These are phyloP conservation scores for Penicillium paneum DNA, from an alignment of 2,329 filamentous ascomycete species.

Conservation along the genomic window DNA sequence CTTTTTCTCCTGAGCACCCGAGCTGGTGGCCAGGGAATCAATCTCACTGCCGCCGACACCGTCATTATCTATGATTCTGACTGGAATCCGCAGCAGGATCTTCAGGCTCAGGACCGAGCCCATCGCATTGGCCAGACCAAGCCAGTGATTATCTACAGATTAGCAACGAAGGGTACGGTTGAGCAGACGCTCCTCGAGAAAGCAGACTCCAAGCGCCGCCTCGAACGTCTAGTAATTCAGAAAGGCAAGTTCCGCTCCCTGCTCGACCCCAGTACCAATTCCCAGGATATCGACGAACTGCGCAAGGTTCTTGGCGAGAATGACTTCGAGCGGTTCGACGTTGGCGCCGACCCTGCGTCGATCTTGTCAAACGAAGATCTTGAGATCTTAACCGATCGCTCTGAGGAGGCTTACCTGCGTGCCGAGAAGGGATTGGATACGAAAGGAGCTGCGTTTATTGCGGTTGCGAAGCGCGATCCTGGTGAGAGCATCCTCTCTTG, in stretches of 20 bases:
- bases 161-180: conserved; percentile 89
- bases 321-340: conserved; percentile 65
- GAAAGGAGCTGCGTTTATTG: conserved; percentile 57
- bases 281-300: conserved; percentile 58
- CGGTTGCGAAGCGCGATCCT: conserved; percentile 65
- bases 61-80: conserved; percentile 87
- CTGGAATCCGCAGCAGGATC: conserved; percentile 95
- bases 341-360: conserved; percentile 54
- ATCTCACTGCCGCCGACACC: conserved; percentile 84
- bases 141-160: conserved; percentile 88
- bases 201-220: conserved; percentile 83
- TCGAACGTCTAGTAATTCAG: conserved; percentile 93
- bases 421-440: conserved; percentile 74
- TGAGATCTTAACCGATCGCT: conserved; percentile 72
- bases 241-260: conserved; percentile 80
- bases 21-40: conserved; percentile 93
- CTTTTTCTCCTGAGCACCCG: conserved; percentile 87
- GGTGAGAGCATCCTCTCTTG: conserved; percentile 34
- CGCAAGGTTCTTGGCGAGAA: conserved; percentile 65
- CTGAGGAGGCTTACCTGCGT: conserved; percentile 62
- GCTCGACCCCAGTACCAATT: conserved; percentile 53
- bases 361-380: conserved; percentile 75
- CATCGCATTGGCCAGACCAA: conserved; percentile 91
- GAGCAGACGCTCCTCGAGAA: conserved; percentile 83
- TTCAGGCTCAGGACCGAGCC: conserved; percentile 92